Base-by-base conservation (phyloP, 345 rosid genomes). In the Geranium brycei region DNA sequence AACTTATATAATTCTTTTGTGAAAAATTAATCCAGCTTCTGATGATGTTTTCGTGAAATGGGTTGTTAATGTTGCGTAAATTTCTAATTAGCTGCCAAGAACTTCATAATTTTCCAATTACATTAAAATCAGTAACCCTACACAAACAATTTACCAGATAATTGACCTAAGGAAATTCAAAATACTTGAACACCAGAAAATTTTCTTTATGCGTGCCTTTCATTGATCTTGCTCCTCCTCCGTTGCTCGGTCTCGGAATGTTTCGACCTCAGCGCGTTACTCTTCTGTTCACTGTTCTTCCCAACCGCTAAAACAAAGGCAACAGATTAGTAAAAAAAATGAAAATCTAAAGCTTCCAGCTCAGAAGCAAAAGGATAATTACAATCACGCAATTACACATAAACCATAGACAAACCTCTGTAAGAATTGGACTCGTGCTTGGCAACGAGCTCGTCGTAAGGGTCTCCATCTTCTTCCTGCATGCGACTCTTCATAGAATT, bases 201-300 rank as follows among this genome's bases (percentile, higher is more conserved):
- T 11, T 23, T 5, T 0, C 28, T 23, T 23, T 10, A 19, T n/a
- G 38, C 58, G 23, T 60, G 69, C 97, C 97, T 85, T 82, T 85
- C 92, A 69, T 85, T 90, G 68, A 90, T 85, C 81, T 90, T 87
- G 80, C 88, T 80, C 76, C 95, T 79, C 59, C 97, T 80, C 38
- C 95, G 88, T 61, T 90, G 91, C 80, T 90, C 95, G 3, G 91
- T 87, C 82, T 87, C 95, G 2, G 97, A 87, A 80, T 90, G 95
- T 79, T 87, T 90, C 28, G 89, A 78, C 66, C 87, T 80, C 19
- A 64, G 67, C 19, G 74, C 62, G 66, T 61, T 82, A 4, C 65
- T 18, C 77, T 80, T 79, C 69, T 65, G 53, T 47, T 47, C 53
- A 47, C 53, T 47, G 53, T 47, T 47, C 53, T 47, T 47, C 53